Evolutionary conservation across 2,329 filamentous ascomycete genomes (phyloP).

Genomic region (Aspergillus caelatus): DNA sequence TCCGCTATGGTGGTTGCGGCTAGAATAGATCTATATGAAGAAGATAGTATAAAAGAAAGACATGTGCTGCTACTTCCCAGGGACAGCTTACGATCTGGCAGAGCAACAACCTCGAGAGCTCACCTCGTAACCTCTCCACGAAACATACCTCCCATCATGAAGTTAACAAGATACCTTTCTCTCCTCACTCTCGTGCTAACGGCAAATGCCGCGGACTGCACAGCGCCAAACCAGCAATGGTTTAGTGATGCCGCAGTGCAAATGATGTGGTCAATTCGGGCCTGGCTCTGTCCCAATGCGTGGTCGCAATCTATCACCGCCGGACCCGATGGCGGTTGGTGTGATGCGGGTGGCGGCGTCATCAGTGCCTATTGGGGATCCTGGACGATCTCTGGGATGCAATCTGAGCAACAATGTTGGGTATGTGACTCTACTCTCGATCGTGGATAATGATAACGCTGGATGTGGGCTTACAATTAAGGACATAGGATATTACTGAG

Average conservation of each 20-base stretch:
- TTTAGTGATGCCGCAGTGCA: constrained; percentile 9
- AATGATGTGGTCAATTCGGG: constrained; percentile 17
- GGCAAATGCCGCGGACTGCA: constrained; percentile 11
- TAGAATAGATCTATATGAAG: background rate
- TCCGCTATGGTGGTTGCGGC: background rate
- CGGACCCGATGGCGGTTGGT: constrained; percentile 11
- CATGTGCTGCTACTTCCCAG: background rate
- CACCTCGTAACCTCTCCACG: background rate
- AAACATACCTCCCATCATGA: constrained; percentile 1
- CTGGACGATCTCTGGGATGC: constrained; percentile 9
- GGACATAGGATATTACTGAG: constrained; percentile 11
- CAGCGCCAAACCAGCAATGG: constrained; percentile 11
- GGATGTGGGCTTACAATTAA: background rate
- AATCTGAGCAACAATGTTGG: constrained; percentile 14
- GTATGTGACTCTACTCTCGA: background rate
- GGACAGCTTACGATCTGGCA: background rate
- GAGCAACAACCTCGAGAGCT: background rate
- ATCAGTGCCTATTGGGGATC: constrained; percentile 9
- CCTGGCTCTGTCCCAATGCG: constrained; percentile 12
- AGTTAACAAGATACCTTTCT: background rate
- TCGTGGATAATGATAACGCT: background rate
- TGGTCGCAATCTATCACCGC: constrained; percentile 10
- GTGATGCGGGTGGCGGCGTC: constrained; percentile 11
- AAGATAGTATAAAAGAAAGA: background rate
- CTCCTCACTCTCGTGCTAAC: constrained; percentile 1